These are phyloP conservation scores for Solanum clarkiae DNA, from an alignment of 257 asterid genomes.

Conservation along the genomic window DNA sequence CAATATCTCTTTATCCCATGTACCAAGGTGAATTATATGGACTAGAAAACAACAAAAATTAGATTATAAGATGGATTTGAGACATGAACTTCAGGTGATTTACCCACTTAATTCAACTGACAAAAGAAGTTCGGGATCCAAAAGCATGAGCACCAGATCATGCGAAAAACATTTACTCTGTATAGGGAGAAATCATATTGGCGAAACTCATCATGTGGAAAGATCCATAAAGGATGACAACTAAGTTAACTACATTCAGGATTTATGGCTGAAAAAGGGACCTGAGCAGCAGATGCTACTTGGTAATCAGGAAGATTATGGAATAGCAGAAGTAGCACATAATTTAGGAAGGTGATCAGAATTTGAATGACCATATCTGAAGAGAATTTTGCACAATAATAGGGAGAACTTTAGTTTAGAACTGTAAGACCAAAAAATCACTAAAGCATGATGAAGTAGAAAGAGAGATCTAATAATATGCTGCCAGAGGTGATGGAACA, in stretches of 20 bases:
- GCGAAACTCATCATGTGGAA: not conserved
- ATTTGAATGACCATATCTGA: not conserved
- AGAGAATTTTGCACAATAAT: not conserved
- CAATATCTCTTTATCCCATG: not conserved
- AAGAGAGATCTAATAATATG: not conserved
- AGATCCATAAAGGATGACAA: not conserved
- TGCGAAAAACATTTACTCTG: not conserved
- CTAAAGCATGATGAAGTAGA: not conserved
- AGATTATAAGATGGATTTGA: not conserved
- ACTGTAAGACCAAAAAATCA: not conserved
- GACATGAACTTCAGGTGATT: not conserved
- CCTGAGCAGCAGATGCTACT: not conserved
- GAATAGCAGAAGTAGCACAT: not conserved
- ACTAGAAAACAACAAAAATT: not conserved
- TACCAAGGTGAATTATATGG: not conserved
- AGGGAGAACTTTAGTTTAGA: not conserved
- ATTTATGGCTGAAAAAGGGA: not conserved
- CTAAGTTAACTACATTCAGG: not conserved
- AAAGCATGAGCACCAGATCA: not conserved
- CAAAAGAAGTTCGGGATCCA: not conserved
- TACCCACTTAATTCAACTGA: not conserved
- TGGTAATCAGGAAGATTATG: not conserved
- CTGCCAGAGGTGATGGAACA: not conserved
- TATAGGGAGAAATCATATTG: not conserved
- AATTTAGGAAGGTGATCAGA: not conserved